Percentiles rank a stretch among this genome's conserved stretches.
Evolutionary conservation across 768 basidiomycete species (phyloP).

Genomic region (Coprinopsis strossmayeri): DNA sequence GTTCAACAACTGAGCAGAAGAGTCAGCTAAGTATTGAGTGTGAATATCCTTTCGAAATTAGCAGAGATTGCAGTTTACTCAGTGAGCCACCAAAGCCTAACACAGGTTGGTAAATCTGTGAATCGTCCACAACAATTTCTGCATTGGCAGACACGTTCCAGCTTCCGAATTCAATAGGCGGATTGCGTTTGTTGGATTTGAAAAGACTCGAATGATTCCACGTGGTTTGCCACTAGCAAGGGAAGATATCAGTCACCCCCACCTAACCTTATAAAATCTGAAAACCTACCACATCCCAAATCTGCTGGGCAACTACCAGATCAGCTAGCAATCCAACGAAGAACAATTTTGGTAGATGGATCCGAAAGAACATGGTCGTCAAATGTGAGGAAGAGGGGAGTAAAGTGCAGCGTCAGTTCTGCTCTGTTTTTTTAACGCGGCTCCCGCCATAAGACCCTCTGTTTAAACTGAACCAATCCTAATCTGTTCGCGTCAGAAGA

Average conservation of each 20-base stretch:
- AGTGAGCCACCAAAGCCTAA: slow-evolving; percentile 59
- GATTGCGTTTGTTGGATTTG: slow-evolving; percentile 33
- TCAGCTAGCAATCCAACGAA: neutral
- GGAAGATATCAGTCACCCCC: neutral
- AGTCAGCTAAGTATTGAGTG: slow-evolving; percentile 59
- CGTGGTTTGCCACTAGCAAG: slow-evolving; percentile 47
- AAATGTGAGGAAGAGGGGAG: neutral
- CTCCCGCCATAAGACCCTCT: no score
- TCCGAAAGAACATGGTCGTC: neutral
- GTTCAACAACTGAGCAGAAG: slow-evolving; percentile 51
- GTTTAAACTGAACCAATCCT: no score
- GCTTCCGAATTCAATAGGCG: slow-evolving; percentile 43
- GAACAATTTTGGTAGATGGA: neutral
- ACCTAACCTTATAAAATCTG: no score
- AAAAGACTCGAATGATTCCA: slow-evolving; percentile 42
- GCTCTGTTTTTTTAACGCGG: no score
- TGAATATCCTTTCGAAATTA: no score
- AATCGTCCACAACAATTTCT: slow-evolving; percentile 53
- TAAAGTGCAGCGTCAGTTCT: neutral
- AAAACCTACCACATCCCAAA: slow-evolving; percentile 42
- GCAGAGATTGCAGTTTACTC: slow-evolving; percentile 29
- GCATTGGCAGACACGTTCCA: slow-evolving; percentile 45
- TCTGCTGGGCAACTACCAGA: slow-evolving; percentile 34
- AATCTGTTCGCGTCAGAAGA: no score
- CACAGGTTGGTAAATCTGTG: slow-evolving; percentile 46